Percentiles rank a stretch among this genome's conserved stretches.
Evolutionary conservation across 1,284 basidiomycete genomes (phyloP).

Genomic region (Boletus albobrunnescens): DNA sequence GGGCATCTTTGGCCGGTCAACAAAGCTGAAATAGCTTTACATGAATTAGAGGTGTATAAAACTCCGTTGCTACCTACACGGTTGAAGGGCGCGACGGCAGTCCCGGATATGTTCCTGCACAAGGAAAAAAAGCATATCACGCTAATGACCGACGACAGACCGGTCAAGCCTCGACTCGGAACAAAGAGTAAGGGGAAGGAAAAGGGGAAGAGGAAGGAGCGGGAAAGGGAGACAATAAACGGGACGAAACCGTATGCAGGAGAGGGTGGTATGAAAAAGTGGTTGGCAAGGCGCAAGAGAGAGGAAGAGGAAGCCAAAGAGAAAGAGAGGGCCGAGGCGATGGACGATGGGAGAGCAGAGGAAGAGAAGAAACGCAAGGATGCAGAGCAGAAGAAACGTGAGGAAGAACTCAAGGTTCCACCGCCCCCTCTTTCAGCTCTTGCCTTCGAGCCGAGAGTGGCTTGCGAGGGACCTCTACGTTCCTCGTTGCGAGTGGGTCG

Average conservation of each 20-base stretch:
- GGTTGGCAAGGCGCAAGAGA: slow-evolving; percentile 51
- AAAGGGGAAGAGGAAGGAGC: slow-evolving; percentile 33
- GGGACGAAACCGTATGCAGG: slow-evolving; percentile 69
- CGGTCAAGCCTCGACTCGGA: slow-evolving; percentile 37
- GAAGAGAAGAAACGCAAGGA: slow-evolving; percentile 19
- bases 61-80: slow-evolving; percentile 70
- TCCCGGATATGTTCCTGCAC: slow-evolving; percentile 63
- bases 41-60: slow-evolving; percentile 70
- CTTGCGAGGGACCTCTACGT: slow-evolving; percentile 28
- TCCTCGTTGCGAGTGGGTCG: slow-evolving; percentile 68
- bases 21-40: slow-evolving; percentile 59
- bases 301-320: slow-evolving; percentile 35
- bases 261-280: slow-evolving; percentile 68
- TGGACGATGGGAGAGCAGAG: slow-evolving; percentile 34
- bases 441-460: slow-evolving; percentile 22
- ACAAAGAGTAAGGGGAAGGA: slow-evolving; percentile 31
- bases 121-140: slow-evolving; percentile 52
- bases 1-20: slow-evolving; percentile 40
- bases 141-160: slow-evolving; percentile 52
- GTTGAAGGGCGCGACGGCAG: slow-evolving; percentile 46
- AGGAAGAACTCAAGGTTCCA: slow-evolving; percentile 23
- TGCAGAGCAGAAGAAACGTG: slow-evolving; percentile 21
- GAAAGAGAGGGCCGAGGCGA: slow-evolving; percentile 32
- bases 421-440: slow-evolving; percentile 24
- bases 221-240: slow-evolving; percentile 36